A percentile compares a stretch with the other conserved stretches of the same genome.
These are phyloP conservation scores for Colletotrichum shisoi DNA, from an alignment of 2,329 filamentous ascomycete species.

Conservation along the genomic window DNA sequence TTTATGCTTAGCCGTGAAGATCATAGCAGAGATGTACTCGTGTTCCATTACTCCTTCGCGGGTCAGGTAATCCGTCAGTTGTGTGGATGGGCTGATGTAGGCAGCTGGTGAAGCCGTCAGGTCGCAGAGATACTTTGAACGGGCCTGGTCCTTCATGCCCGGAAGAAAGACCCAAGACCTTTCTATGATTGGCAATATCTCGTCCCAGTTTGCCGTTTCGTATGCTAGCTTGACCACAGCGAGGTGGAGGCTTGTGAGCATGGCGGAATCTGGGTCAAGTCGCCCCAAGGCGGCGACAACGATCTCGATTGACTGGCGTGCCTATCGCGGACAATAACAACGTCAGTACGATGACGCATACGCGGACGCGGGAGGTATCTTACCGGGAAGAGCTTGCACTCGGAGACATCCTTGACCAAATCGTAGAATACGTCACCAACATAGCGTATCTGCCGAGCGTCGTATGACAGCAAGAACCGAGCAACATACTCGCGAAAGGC, in stretches of 20 bases:
- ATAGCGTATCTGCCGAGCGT: constrained; percentile 62
- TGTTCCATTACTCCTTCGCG: constrained; percentile 69
- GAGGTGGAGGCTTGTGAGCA: constrained; percentile 72
- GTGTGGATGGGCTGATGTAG: constrained; percentile 68
- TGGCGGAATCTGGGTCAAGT: constrained; percentile 71
- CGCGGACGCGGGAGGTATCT: constrained; percentile 28
- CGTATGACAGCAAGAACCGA: constrained; percentile 58
- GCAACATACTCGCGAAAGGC: constrained; percentile 54
- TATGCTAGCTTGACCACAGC: constrained; percentile 66
- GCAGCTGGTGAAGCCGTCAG: constrained; percentile 54
- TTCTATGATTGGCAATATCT: constrained; percentile 68
- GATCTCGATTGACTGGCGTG: constrained; percentile 56
- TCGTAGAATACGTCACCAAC: constrained; percentile 54
- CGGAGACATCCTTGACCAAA: constrained; percentile 54
- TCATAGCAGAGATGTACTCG: constrained; percentile 69
- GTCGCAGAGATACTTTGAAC: constrained; percentile 57
- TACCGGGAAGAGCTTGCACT: constrained; percentile 55
- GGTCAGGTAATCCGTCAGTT: constrained; percentile 64
- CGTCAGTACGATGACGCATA: constrained; percentile 34
- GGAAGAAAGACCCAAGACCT: constrained; percentile 73
- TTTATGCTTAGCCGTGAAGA: constrained; percentile 66
- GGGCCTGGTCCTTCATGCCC: constrained; percentile 50
- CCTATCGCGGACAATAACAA: constrained; percentile 47
- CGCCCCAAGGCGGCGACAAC: constrained; percentile 65
- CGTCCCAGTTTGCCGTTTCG: constrained; percentile 60